A percentile compares a stretch with the other conserved stretches of the same genome.
These are phyloP conservation scores for Xylariales sp. DNA, from an alignment of 2,329 filamentous ascomycete genomes.

Conservation along the genomic window DNA sequence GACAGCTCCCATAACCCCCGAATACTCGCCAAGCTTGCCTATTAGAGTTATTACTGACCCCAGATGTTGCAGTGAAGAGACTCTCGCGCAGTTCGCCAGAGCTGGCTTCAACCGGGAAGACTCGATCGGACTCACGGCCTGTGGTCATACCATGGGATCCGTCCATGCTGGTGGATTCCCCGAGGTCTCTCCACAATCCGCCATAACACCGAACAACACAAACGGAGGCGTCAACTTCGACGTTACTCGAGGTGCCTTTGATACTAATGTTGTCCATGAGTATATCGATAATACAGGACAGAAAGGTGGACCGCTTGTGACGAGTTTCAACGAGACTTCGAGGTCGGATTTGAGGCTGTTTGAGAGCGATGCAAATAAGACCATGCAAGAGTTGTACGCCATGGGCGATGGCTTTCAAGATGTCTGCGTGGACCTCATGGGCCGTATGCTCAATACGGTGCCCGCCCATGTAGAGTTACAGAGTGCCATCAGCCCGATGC, in stretches of 20 bases:
- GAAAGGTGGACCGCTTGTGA: slow-evolving; percentile 20
- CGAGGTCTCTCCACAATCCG: slow-evolving; percentile 15
- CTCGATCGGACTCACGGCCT: slow-evolving; percentile 22
- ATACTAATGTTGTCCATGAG: slow-evolving; percentile 19
- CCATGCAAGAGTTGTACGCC: slow-evolving; percentile 22
- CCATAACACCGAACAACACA: slow-evolving; percentile 18
- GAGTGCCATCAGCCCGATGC: slow-evolving; percentile 16
- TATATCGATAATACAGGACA: slow-evolving; percentile 21
- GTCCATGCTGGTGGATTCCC: slow-evolving; percentile 24
- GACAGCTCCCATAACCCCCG: too few species aligned
- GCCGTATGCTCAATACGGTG: slow-evolving; percentile 25
- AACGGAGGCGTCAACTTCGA: slow-evolving; percentile 23
- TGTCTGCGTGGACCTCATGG: slow-evolving; percentile 20
- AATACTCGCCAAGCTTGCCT: too few species aligned
- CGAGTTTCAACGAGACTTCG: slow-evolving; percentile 21
- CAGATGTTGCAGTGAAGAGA: too few species aligned
- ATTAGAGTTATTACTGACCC: too few species aligned
- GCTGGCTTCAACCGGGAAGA: slow-evolving; percentile 22
- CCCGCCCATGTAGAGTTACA: slow-evolving; percentile 17
- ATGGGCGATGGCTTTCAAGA: slow-evolving; percentile 18
- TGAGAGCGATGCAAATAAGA: slow-evolving; percentile 22
- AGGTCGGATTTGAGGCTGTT: slow-evolving; percentile 25
- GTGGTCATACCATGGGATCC: slow-evolving; percentile 24
- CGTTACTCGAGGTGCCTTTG: slow-evolving; percentile 16
- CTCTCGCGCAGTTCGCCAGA: slow-evolving; percentile 18